Evolutionary conservation across 352 stramenopile species (phyloP), one percentile per base, ranked within the genome.

Genomic region (Pythium rishiriense): DNA sequence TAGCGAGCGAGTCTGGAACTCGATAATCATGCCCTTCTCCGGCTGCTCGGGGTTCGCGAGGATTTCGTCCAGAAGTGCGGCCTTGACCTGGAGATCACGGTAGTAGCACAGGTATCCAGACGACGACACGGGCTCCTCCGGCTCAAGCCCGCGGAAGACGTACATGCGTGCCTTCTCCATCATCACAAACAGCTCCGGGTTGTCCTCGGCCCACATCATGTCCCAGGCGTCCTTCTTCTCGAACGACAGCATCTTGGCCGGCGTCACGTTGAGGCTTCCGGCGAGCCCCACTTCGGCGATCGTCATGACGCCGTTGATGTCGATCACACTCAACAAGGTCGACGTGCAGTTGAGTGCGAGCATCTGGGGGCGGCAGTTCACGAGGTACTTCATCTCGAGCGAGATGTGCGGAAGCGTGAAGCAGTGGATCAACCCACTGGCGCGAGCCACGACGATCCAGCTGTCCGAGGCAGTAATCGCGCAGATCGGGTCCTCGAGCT

Each of bases 111-210:
- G 64, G 58, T 97, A 97, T 19, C 87, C 93, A 0, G 83, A 94
- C 41, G 85, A 97, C 5, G 91, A 75, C 41, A 97, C 81, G 14
- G 94, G 93, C 56, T 98, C 94, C 45, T 98, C 93, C 1, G 80
- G 75, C 37, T 95, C 83, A 0, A 96, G 74, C 10, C 74, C 76
- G 2, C 90, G 83, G 72, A 91, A 97, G 9, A 98, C 79, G 50
- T 96, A 93, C 80, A 98, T 93, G 26, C 90, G 79, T 10, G 88
- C 94, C 69, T 98, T 98, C 59, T 98, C 92, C 82, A 94, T 94
- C 68, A 97, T 88, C 33, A 95, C 92, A 60, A 98, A 96, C 15
- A 97, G 68, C 51, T 97, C 85, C 4, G 92, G 87, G 67, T 98
- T 96, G 73, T 98, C 93, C 15, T 96, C 83, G 17, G 91, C 84